These are phyloP conservation scores for Clohesyomyces aquaticus DNA, from an alignment of 495 filamentous ascomycete genomes.

Conservation along the genomic window DNA sequence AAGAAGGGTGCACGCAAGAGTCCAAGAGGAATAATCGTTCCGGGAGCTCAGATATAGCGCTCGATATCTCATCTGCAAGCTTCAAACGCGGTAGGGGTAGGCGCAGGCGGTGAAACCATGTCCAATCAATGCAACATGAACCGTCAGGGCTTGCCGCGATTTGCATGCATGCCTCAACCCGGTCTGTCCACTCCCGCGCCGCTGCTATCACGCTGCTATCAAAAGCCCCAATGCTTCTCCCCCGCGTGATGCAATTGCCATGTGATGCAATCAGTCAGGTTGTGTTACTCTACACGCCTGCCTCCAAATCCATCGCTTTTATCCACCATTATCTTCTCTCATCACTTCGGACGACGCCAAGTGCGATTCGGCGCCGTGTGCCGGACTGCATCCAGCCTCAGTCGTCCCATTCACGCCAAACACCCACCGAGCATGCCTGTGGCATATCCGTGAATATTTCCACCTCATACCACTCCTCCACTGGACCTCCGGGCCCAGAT, in stretches of 20 bases:
- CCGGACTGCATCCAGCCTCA: conserved; percentile 21
- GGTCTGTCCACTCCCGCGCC: too few species aligned
- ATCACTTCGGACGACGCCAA: neutral
- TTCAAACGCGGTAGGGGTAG: conserved; percentile 18
- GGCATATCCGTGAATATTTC: conserved; percentile 44
- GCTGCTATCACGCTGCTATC: too few species aligned
- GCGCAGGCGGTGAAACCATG: conserved; percentile 19
- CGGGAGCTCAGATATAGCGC: conserved; percentile 4
- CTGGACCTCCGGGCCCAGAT: conserved; percentile 28
- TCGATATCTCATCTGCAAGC: conserved; percentile 20
- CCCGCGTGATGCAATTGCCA: conserved; percentile 1
- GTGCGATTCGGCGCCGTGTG: neutral
- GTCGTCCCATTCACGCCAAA: conserved; percentile 46
- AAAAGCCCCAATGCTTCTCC: too few species aligned
- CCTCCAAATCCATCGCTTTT: neutral
- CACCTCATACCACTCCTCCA: conserved; percentile 45
- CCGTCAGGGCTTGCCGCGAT: conserved; percentile 23
- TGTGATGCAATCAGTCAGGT: conserved; percentile 1
- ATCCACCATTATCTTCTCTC: neutral
- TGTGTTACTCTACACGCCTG: neutral
- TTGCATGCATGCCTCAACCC: conserved; percentile 19
- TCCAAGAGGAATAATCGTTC: neutral
- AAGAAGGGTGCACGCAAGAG: too few species aligned
- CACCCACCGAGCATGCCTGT: conserved; percentile 38
- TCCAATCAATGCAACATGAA: conserved; percentile 36